These are phyloP conservation scores for Exophiala sp. DNA, from an alignment of 2,329 filamentous ascomycete genomes.

Conservation along the genomic window DNA sequence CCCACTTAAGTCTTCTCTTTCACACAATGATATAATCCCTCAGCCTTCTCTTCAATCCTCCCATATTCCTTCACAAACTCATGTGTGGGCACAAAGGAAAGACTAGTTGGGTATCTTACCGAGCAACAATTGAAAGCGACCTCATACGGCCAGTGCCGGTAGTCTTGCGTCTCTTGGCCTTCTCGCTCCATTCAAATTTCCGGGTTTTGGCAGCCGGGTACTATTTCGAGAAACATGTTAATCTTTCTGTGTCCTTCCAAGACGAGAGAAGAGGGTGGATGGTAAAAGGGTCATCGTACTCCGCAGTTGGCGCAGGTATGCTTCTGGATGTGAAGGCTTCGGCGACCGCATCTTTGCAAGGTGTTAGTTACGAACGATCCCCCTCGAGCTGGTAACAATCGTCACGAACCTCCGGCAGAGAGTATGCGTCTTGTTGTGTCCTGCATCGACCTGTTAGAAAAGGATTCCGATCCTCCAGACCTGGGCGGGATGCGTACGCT, in stretches of 20 bases:
- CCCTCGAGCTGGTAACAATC: background rate
- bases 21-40: too few species aligned
- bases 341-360: constrained; percentile 61
- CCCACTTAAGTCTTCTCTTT: too few species aligned
- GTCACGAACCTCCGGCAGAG: constrained; percentile 93
- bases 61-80: background rate
- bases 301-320: constrained; percentile 93
- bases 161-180: constrained; percentile 99
- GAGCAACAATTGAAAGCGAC: constrained; percentile 85
- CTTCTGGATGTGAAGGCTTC: constrained; percentile 99
- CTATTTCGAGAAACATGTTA: constrained; percentile 12
- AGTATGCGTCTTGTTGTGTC: constrained; percentile 95
- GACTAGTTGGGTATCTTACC: constrained; percentile 35
- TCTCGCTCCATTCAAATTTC: constrained; percentile 99
- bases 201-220: constrained; percentile 96
- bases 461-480: background rate
- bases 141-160: constrained; percentile 94
- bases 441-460: constrained; percentile 17
- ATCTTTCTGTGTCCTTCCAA: background rate
- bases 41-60: background rate
- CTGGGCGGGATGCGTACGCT: constrained; percentile 47
- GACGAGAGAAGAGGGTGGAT: background rate
- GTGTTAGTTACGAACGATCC: constrained; percentile 9
- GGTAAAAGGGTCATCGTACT: constrained; percentile 25
- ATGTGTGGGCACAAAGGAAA: background rate